Evolutionary conservation across 1,284 basidiomycete genomes (phyloP).

Genomic region (Pseudozyma sp.): DNA sequence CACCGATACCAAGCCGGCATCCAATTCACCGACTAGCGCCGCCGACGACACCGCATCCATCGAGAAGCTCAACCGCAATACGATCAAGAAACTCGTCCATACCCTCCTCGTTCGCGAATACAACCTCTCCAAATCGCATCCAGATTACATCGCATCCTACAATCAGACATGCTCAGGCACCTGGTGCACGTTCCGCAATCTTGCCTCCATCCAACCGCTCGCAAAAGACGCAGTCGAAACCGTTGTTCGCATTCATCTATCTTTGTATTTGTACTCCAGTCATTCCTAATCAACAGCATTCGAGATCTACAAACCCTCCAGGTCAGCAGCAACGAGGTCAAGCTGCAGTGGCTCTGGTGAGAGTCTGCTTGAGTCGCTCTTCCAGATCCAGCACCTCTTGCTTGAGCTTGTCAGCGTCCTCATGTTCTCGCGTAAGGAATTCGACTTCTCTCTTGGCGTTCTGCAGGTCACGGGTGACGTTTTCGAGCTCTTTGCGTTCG

Average conservation of each 20-base stretch:
- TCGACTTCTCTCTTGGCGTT: conserved; percentile 49
- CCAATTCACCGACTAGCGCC: not conserved
- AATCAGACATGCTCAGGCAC: conserved; percentile 54
- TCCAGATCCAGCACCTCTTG: conserved; percentile 37
- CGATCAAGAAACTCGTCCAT: conserved; percentile 48
- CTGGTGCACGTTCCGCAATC: conserved; percentile 48
- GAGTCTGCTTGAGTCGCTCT: conserved; percentile 17
- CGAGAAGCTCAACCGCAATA: conserved; percentile 41
- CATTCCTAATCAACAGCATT: conserved; percentile 15
- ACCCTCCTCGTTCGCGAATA: conserved; percentile 34
- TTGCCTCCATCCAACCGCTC: conserved; percentile 23
- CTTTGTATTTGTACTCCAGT: conserved; percentile 38
- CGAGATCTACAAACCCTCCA: not conserved
- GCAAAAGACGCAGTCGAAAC: conserved; percentile 34
- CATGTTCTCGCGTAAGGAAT: conserved; percentile 36
- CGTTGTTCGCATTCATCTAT: conserved; percentile 44
- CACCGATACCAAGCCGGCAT: conserved; percentile 4
- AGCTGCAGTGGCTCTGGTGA: conserved; percentile 10
- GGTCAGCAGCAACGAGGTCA: not conserved
- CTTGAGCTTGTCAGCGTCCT: conserved; percentile 46
- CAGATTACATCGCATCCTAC: conserved; percentile 57
- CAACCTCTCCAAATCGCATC: conserved; percentile 29
- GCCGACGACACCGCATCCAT: conserved; percentile 3
- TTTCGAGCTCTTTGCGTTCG: conserved; percentile 33
- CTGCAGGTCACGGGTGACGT: conserved; percentile 30